Evolutionary conservation across 768 basidiomycete genomes (phyloP).

Genomic region (Trametopsis cervina): DNA sequence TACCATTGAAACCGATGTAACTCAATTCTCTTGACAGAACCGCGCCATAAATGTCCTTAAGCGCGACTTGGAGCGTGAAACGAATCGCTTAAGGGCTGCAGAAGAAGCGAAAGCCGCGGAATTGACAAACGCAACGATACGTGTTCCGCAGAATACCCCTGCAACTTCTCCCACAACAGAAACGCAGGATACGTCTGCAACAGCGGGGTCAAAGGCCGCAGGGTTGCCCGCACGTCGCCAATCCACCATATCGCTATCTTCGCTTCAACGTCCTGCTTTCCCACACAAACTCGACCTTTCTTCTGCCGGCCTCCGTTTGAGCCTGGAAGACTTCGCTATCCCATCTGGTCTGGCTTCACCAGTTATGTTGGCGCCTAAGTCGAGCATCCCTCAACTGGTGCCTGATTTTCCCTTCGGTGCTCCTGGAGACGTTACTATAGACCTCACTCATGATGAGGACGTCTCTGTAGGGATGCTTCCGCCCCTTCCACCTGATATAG

Average conservation of each 20-base stretch:
- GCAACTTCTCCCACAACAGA: constrained; percentile 8
- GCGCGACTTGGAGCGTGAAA: constrained; percentile 59
- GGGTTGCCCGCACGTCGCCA: constrained; percentile 44
- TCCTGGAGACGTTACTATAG: constrained; percentile 40
- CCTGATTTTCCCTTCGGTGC: constrained; percentile 64
- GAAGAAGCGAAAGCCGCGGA: constrained; percentile 32
- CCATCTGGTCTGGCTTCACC: constrained; percentile 65
- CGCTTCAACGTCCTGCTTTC: constrained; percentile 63
- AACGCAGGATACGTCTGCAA: constrained; percentile 22
- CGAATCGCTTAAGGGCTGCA: constrained; percentile 39
- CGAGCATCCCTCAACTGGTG: constrained; percentile 49
- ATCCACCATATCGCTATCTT: constrained; percentile 76
- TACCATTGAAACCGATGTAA: background rate
- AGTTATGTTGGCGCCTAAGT: constrained; percentile 76
- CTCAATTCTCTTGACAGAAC: constrained; percentile 34
- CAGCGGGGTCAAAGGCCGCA: constrained; percentile 29
- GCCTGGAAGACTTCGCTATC: constrained; percentile 54
- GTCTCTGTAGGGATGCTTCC: constrained; percentile 17
- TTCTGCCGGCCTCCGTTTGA: constrained; percentile 54
- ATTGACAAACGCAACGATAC: constrained; percentile 17
- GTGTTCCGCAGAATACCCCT: background rate
- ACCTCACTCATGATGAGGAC: constrained; percentile 44
- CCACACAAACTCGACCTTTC: constrained; percentile 80
- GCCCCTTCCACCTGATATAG: constrained; percentile 14
- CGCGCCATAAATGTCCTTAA: constrained; percentile 67